Evolutionary conservation across 495 filamentous ascomycete species (phyloP).

Genomic region (Patellaria atrata): DNA sequence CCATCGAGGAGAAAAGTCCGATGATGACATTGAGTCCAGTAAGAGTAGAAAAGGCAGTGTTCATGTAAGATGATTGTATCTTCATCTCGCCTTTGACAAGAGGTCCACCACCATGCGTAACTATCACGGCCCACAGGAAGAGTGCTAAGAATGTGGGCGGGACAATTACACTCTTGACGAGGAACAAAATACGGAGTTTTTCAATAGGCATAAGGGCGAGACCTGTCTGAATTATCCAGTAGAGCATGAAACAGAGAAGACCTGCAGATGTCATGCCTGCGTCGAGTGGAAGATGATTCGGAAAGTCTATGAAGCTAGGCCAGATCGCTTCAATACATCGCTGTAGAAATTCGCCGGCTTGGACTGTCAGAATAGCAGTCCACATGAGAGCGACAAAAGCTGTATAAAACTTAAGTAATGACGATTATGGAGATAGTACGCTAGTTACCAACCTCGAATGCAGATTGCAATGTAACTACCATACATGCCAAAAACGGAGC

Average conservation of each 20-base stretch:
- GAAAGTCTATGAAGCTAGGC: conserved; percentile 44
- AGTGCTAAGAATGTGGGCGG: conserved; percentile 21
- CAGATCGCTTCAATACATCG: conserved; percentile 49
- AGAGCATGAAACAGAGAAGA: conserved; percentile 36
- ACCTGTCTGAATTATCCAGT: conserved; percentile 33
- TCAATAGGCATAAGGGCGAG: conserved; percentile 23
- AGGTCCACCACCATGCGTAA: conserved; percentile 16
- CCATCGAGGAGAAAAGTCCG: conserved; percentile 31
- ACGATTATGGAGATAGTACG: no score
- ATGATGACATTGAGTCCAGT: conserved; percentile 34
- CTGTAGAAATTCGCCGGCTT: conserved; percentile 32
- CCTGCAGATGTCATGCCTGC: conserved; percentile 28
- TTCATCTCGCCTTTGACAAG: conserved; percentile 26
- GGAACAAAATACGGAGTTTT: conserved; percentile 19
- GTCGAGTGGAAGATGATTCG: conserved; percentile 32
- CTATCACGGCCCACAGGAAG: conserved; percentile 21
- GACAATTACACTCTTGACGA: conserved; percentile 20
- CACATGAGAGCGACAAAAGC: conserved; percentile 37
- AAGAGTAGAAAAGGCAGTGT: conserved; percentile 28
- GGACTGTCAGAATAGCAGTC: conserved; percentile 35
- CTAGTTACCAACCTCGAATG: conserved; percentile 23
- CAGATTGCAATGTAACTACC: conserved; percentile 43
- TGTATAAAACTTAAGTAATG: conserved; percentile 13
- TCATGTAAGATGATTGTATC: conserved; percentile 30
- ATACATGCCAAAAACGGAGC: conserved; percentile 76